phyloP scores from a whole-genome alignment of 768 basidiomycete species.

The Suillus weaverae region DNA sequence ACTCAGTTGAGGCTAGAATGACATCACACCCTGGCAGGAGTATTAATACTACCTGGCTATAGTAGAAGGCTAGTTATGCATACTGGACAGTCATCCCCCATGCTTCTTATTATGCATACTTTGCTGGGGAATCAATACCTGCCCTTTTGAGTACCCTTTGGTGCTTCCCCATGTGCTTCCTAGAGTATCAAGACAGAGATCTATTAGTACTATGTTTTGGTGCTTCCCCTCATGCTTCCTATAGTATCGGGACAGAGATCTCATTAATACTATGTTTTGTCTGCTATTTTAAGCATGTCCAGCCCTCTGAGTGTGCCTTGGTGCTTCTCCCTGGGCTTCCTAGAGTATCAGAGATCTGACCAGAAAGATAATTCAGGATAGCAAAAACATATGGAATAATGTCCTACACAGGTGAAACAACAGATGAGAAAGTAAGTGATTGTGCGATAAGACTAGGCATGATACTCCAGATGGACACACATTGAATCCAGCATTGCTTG shows the following conservation, averaged over 20 bases:
- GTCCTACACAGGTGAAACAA: neutral
- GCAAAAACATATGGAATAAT: neutral
- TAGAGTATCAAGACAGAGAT: no score
- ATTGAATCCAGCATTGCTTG: neutral
- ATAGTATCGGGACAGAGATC: neutral
- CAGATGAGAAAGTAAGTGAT: neutral
- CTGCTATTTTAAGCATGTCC: neutral
- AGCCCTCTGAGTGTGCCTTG: neutral
- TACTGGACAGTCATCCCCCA: neutral
- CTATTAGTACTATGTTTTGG: neutral
- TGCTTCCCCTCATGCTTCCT: neutral
- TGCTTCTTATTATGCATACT: neutral
- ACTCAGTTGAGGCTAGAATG: no score
- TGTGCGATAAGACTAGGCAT: neutral
- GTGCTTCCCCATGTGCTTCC: neutral
- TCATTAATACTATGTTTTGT: neutral
- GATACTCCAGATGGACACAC: neutral
- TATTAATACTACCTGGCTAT: constrained; percentile 8
- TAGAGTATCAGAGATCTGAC: neutral
- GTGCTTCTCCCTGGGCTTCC: no score
- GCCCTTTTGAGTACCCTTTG: neutral
- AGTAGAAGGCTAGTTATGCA: neutral
- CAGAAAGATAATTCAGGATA: no score
- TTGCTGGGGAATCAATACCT: neutral
- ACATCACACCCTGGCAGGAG: neutral